Evolutionary conservation across 2,329 filamentous ascomycete genomes (phyloP), one percentile per base, ranked within the genome.

Genomic region (Ambrosiella beaveri): DNA sequence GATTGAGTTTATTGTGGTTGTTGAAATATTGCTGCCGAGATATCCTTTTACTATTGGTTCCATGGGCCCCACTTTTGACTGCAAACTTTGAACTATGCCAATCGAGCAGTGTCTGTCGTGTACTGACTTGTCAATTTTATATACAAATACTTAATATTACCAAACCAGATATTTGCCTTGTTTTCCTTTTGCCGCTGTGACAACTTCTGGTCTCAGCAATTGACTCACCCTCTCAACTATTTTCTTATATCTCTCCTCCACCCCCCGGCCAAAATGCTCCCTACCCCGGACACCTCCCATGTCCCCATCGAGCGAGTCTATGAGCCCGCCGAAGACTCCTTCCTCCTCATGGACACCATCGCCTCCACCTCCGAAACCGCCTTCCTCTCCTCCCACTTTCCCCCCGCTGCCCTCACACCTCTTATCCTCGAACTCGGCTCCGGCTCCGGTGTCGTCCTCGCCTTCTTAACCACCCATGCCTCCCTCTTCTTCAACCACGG

Each of bases 251-350:
- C 8, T 5, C 19, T 11, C 15, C 13, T 12, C 19, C 27, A 13
- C 17, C 12, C 50, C 2, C 17, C 9, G 27, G 45, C 12, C 39
- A 67, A 41, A 37, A 95, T 96, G 90, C 80, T 98, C 36, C 90
- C 91, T 8, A 98, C 93, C 0, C 93, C 93, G 12, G 87, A 88
- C 59, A 98, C 93, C 2, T 86, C 86, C 19, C 93, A 98, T 72
- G 87, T 97, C 61, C 80, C 85, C 57, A 95, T 90, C 71, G 80
- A 87, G 68, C 82, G 85, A 58, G 84, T 97, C 64, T 98, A 98
- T 71, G 90, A 96, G 67, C 93, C 93, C 40, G 85, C 91, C 9
- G 93, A 98, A 71, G 93, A 98, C 73, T 96, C 90, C 4, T 98
- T 88, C 68, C 80, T 98, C 50, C 79, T 98, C 54, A 80, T 98